phyloP scores from a whole-genome alignment of 1,139 yeast genomes.

The Saccharomyces hybrid region DNA sequence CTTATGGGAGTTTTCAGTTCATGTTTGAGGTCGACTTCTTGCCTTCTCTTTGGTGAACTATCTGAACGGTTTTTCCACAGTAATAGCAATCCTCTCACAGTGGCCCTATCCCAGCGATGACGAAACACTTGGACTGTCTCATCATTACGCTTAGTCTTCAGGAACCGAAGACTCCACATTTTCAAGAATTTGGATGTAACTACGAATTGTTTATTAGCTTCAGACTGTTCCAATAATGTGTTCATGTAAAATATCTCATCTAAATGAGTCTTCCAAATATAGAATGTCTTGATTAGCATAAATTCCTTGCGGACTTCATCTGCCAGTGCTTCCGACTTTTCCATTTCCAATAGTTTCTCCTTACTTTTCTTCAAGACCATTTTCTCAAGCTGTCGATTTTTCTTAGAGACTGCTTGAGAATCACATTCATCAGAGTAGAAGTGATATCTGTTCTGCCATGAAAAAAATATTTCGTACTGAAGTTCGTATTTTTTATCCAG shows the following conservation, averaged over 20 bases:
- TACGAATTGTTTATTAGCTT: not conserved
- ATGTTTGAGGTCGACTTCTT: not conserved
- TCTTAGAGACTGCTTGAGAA: not conserved
- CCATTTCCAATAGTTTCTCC: not conserved
- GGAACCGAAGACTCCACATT: conserved; percentile 25
- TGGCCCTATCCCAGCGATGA: conserved; percentile 30
- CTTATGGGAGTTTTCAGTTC: conserved; percentile 6
- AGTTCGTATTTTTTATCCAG: not conserved
- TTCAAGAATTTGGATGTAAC: not conserved
- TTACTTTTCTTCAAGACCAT: not conserved
- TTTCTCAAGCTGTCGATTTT: not conserved
- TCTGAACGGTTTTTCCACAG: conserved; percentile 25
- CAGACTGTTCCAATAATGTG: not conserved
- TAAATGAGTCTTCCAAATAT: not conserved
- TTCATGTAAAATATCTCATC: not conserved
- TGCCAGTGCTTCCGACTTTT: not conserved
- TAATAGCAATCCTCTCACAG: conserved; percentile 24
- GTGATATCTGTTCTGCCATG: not conserved
- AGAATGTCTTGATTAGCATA: not conserved
- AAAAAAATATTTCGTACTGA: not conserved
- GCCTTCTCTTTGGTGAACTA: not conserved
- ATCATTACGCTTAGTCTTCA: conserved; percentile 26
- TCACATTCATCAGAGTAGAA: not conserved
- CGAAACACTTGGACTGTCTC: conserved; percentile 23
- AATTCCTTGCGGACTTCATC: not conserved